Conservation (phyloP, 345 rosid genomes). For the Citrus unshiu region DNA sequence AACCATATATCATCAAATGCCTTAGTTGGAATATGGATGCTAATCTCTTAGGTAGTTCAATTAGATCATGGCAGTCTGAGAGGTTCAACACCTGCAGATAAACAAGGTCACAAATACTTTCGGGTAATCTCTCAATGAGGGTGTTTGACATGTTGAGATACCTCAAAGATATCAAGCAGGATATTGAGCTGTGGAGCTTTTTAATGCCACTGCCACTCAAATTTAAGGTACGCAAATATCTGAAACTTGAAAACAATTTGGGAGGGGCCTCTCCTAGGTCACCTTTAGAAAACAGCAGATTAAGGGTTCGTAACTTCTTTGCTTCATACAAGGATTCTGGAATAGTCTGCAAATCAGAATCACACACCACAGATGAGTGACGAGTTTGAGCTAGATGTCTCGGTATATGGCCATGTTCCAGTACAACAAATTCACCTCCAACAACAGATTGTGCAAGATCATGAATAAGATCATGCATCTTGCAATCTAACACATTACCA, state of each 20-base stretch:
- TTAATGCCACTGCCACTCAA: conserved; percentile 23
- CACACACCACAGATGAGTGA: conserved; percentile 7
- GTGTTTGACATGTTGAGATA: conserved; percentile 21
- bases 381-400: conserved; percentile 7
- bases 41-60: conserved; percentile 14
- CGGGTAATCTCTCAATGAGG: conserved; percentile 13
- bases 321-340: conserved; percentile 23
- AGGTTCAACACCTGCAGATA: conserved; percentile 19
- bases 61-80: conserved; percentile 16
- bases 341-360: background rate
- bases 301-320: conserved; percentile 24
- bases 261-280: conserved; percentile 16
- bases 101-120: conserved; percentile 13
- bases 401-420: background rate
- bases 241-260: conserved; percentile 22
- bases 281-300: conserved; percentile 19
- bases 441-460: conserved; percentile 26
- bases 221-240: conserved; percentile 19
- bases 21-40: conserved; percentile 5
- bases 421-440: conserved; percentile 9
- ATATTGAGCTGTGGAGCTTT: conserved; percentile 13
- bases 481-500: background rate
- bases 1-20: conserved; percentile 18
- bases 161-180: conserved; percentile 13
- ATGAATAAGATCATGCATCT: conserved; percentile 33